These are phyloP conservation scores for Wickerhamomyces canadensis DNA, from an alignment of 805 yeast genomes.

Conservation along the genomic window DNA sequence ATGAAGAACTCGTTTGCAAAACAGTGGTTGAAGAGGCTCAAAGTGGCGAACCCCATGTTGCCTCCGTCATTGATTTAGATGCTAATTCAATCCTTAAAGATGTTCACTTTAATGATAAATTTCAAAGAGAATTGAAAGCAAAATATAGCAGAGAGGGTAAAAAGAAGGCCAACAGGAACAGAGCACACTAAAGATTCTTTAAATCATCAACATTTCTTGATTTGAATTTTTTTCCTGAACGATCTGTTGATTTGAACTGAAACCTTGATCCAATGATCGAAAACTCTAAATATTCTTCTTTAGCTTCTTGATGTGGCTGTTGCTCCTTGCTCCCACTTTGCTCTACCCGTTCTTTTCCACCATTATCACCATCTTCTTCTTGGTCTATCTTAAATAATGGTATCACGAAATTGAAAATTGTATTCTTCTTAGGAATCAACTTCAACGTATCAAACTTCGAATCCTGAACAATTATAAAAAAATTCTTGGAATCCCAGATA, in stretches of 20 bases:
- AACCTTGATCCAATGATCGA: constrained; percentile 76
- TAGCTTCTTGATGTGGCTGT: too few relatives aligned
- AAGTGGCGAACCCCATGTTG: not conserved
- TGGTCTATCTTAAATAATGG: constrained; percentile 23
- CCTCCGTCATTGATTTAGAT: not conserved
- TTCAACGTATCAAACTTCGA: constrained; percentile 55
- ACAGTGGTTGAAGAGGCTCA: not conserved
- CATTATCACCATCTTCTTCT: too few relatives aligned
- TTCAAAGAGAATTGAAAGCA: not conserved
- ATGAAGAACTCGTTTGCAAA: not conserved
- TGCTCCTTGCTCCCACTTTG: too few relatives aligned
- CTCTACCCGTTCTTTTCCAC: too few relatives aligned
- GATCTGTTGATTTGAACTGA: constrained; percentile 67
- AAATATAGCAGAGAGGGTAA: constrained; percentile 1
- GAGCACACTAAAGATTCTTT: not conserved
- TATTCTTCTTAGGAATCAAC: constrained; percentile 61
- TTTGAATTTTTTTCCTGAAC: constrained; percentile 83
- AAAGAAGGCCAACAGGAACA: not conserved
- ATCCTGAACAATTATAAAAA: constrained; percentile 54
- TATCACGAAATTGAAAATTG: constrained; percentile 51
- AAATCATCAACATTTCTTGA: constrained; percentile 66
- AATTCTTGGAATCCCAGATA: constrained; percentile 76
- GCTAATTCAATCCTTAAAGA: not conserved
- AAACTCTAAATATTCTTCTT: constrained; percentile 45
- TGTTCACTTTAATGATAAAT: not conserved